Percentiles rank a stretch among this genome's conserved stretches.
These are phyloP conservation scores for Saccharomycopsis amapae DNA, from an alignment of 805 yeast genomes.

Conservation along the genomic window DNA sequence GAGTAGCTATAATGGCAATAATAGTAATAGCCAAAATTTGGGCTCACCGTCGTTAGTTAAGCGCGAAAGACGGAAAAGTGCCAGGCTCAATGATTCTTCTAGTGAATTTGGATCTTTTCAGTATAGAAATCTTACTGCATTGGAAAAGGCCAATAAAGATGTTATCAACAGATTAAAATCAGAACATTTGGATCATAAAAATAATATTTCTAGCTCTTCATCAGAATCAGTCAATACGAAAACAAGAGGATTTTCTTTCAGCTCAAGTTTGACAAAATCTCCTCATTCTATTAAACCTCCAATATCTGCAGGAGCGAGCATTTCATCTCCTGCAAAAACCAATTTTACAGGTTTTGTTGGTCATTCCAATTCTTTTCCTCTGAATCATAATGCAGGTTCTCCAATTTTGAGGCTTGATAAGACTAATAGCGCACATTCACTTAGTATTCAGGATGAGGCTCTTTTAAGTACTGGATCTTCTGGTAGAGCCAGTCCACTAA, in stretches of 20 bases:
- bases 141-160: slow-evolving; percentile 91
- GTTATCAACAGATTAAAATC: slow-evolving; percentile 78
- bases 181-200: slow-evolving; percentile 54
- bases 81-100: slow-evolving; percentile 58
- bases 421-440: slow-evolving; percentile 28
- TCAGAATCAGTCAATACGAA: slow-evolving; percentile 34
- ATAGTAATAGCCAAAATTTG: slow-evolving; percentile 28
- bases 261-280: slow-evolving; percentile 19
- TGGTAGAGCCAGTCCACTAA: slow-evolving; percentile 31
- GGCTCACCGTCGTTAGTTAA: slow-evolving; percentile 42
- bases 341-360: background rate
- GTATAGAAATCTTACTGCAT: slow-evolving; percentile 79
- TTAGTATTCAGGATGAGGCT: slow-evolving; percentile 29
- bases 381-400: slow-evolving; percentile 16
- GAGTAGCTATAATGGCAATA: slow-evolving; percentile 17
- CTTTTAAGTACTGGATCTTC: slow-evolving; percentile 23
- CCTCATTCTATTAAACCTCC: slow-evolving; percentile 16
- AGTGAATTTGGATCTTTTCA: slow-evolving; percentile 89
- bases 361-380: too few relatives aligned
- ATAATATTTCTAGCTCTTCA: slow-evolving; percentile 34
- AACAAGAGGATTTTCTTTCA: slow-evolving; percentile 33
- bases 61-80: slow-evolving; percentile 64
- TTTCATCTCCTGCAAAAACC: background rate
- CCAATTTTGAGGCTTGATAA: slow-evolving; percentile 30
- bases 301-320: background rate